Evolutionary conservation across 176 grass and related monocot genomes (phyloP).

Genomic region (Carex myosuroides): DNA sequence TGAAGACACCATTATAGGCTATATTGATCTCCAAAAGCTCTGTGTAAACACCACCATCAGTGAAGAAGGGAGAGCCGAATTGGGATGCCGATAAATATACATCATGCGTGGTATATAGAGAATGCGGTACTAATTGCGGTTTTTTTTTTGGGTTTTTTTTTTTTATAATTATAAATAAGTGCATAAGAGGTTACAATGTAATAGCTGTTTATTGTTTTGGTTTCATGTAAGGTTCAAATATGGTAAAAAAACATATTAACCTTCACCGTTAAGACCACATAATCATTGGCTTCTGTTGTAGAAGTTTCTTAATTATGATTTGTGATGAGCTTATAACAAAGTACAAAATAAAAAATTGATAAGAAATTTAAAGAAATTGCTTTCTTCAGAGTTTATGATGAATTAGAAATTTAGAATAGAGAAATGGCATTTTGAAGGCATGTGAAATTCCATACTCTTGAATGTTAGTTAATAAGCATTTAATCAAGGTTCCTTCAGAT

Average conservation of each 20-base stretch:
- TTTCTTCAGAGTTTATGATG: not conserved
- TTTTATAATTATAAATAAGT: not conserved
- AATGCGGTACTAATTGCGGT: not conserved
- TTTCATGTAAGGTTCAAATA: not conserved
- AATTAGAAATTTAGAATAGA: not conserved
- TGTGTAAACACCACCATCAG: slow-evolving; percentile 68
- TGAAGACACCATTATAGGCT: slow-evolving; percentile 91
- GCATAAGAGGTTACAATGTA: not conserved
- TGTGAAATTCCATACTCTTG: not conserved
- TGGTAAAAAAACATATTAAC: not conserved
- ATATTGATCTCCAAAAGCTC: slow-evolving; percentile 92
- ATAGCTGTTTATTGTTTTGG: not conserved
- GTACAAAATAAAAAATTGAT: not conserved
- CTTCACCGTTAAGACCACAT: too few relatives aligned
- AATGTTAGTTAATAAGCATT: not conserved
- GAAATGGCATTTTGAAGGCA: not conserved
- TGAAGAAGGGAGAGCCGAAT: slow-evolving; percentile 34
- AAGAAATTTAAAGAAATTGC: not conserved
- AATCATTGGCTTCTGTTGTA: not conserved
- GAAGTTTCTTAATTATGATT: not conserved
- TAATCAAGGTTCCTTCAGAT: not conserved
- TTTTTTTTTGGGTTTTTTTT: not conserved
- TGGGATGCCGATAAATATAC: slow-evolving; percentile 59
- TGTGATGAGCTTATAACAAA: not conserved
- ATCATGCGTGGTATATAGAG: slow-evolving; percentile 14